Evolutionary conservation across 306 rosid genomes (phyloP).

Genomic region (Adenanthera pavonina): DNA sequence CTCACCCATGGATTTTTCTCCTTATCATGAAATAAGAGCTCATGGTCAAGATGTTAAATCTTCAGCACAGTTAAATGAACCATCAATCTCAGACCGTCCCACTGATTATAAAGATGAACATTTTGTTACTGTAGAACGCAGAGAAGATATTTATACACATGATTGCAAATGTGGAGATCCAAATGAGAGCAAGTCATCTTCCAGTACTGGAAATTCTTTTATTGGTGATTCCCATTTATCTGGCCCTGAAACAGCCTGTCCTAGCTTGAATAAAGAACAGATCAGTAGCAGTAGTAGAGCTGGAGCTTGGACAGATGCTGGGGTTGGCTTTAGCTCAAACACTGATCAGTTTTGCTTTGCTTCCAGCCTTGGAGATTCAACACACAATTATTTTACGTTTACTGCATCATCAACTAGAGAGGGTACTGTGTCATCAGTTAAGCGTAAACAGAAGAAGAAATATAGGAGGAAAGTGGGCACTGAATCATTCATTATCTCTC

Average conservation of each 20-base stretch:
- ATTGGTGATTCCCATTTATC: slow-evolving; percentile 33
- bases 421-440: slow-evolving; percentile 44
- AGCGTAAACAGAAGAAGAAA: slow-evolving; percentile 62
- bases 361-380: slow-evolving; percentile 47
- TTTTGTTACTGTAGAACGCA: slow-evolving; percentile 43
- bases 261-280: slow-evolving; percentile 49
- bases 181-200: slow-evolving; percentile 16
- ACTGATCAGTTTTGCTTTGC: slow-evolving; percentile 40
- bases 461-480: slow-evolving; percentile 55
- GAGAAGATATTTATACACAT: slow-evolving; percentile 26
- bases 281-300: slow-evolving; percentile 33
- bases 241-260: slow-evolving; percentile 48
- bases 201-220: slow-evolving; percentile 37
- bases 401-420: slow-evolving; percentile 56
- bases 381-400: slow-evolving; percentile 62
- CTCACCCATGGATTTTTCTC: slow-evolving; percentile 96
- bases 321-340: slow-evolving; percentile 46
- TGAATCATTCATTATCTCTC: slow-evolving; percentile 49
- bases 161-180: slow-evolving; percentile 42
- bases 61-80: slow-evolving; percentile 42
- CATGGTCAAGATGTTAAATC: slow-evolving; percentile 50
- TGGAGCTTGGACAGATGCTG: slow-evolving; percentile 47
- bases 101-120: slow-evolving; percentile 44
- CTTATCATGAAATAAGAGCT: slow-evolving; percentile 63
- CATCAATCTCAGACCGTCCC: slow-evolving; percentile 29